phyloP scores from a whole-genome alignment of 768 basidiomycete species.

The Lepiota brunneoincarnata region DNA sequence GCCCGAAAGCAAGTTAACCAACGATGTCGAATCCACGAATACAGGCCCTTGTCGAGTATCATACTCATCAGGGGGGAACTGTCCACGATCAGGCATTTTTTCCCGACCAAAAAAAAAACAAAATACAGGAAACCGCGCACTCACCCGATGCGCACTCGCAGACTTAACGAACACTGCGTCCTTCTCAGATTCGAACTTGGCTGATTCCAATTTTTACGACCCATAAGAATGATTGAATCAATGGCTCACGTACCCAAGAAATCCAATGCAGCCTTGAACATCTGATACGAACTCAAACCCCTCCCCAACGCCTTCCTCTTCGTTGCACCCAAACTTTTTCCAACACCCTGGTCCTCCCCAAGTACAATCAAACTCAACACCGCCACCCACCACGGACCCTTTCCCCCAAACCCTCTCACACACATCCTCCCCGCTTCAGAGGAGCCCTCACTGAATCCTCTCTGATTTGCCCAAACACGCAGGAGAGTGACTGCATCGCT shows the following conservation, averaged over 20 bases:
- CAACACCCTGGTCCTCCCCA: conserved; percentile 56
- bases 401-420: conserved; percentile 67
- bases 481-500: conserved; percentile 74
- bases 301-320: conserved; percentile 65
- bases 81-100: not conserved
- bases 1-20: conserved; percentile 72
- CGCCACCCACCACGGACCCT: conserved; percentile 67
- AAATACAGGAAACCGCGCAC: conserved; percentile 16
- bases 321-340: conserved; percentile 19
- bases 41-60: conserved; percentile 46
- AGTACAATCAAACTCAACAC: conserved; percentile 57
- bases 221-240: not conserved
- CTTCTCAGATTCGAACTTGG: conserved; percentile 64
- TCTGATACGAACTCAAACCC: conserved; percentile 87
- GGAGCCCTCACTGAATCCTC: conserved; percentile 70
- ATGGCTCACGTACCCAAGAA: conserved; percentile 61
- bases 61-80: conserved; percentile 66
- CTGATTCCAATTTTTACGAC: conserved; percentile 32
- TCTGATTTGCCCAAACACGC: conserved; percentile 86
- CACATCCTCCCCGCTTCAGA: conserved; percentile 38
- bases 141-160: conserved; percentile 51
- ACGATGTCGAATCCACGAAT: conserved; percentile 78
- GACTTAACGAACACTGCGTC: conserved; percentile 60
- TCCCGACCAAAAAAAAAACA: not conserved
- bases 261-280: conserved; percentile 83